Conservation (phyloP, 2,329 filamentous ascomycete species). For the Sarocladium kiliense region DNA sequence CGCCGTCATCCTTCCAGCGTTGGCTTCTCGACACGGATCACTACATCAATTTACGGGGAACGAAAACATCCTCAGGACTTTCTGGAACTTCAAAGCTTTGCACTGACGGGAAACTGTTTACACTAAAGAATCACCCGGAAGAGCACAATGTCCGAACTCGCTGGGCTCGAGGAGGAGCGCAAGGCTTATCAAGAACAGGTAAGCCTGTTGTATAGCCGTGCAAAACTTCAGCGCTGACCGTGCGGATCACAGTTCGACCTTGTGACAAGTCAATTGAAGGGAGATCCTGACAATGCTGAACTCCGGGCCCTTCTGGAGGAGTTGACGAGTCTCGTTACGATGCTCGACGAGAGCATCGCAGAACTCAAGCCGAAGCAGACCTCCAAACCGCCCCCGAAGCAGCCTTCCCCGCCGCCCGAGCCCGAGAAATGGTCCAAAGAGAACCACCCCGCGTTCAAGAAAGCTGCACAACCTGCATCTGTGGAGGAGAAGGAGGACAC, state of each 20-base stretch:
- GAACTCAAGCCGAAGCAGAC: conserved; percentile 59
- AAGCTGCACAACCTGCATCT: conserved; percentile 27
- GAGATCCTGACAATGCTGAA: conserved; percentile 75
- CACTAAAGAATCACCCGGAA: no score
- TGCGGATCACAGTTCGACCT: conserved; percentile 60
- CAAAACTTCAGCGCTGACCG: not conserved
- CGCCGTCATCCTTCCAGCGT: not conserved
- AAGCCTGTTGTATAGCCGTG: conserved; percentile 14
- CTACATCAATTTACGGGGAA: no score
- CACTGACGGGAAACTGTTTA: no score
- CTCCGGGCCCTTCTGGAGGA: conserved; percentile 73
- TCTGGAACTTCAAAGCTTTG: no score
- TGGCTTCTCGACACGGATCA: no score
- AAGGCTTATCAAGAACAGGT: conserved; percentile 55
- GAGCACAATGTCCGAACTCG: conserved; percentile 15
- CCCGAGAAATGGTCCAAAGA: conserved; percentile 75
- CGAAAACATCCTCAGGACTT: no score
- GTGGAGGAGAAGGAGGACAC: conserved; percentile 48
- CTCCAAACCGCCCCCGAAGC: conserved; percentile 39
- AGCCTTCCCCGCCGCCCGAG: conserved; percentile 41
- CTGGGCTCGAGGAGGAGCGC: conserved; percentile 46
- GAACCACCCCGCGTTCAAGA: conserved; percentile 74
- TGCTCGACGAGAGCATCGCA: conserved; percentile 74
- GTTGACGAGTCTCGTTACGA: conserved; percentile 74
- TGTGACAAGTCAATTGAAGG: conserved; percentile 68